Conservation (phyloP, 805 yeast species). For the Citeromyces nyonsensis region DNA sequence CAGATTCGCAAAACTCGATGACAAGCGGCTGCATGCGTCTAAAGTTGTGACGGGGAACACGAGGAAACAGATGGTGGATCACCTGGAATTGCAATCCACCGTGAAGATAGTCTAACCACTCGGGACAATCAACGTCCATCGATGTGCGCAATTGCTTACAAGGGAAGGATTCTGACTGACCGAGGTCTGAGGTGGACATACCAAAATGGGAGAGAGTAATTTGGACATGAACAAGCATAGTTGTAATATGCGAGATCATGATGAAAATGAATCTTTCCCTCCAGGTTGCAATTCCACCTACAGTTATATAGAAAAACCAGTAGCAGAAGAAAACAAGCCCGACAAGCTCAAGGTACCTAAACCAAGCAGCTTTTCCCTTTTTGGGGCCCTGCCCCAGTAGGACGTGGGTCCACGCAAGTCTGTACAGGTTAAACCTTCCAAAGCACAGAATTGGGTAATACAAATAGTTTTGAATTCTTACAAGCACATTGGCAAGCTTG, state of each 20-base stretch:
- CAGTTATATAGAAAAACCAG: conserved; percentile 67
- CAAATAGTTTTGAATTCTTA: conserved; percentile 52
- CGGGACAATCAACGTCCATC: conserved; percentile 91
- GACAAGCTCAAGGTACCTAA: conserved; percentile 59
- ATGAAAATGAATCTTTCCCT: conserved; percentile 42
- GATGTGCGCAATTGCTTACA: conserved; percentile 79
- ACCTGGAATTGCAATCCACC: conserved; percentile 92
- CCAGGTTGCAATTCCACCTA: conserved; percentile 33
- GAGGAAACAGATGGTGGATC: conserved; percentile 78
- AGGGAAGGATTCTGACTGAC: conserved; percentile 63
- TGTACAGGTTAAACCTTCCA: conserved; percentile 76
- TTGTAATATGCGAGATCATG: conserved; percentile 60
- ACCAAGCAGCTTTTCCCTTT: conserved; percentile 75
- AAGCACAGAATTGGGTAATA: conserved; percentile 72
- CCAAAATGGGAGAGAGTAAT: conserved; percentile 85
- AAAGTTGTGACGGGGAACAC: conserved; percentile 80
- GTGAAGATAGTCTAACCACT: conserved; percentile 81
- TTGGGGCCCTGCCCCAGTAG: conserved; percentile 67
- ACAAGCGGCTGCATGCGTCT: conserved; percentile 61
- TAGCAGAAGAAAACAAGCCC: conserved; percentile 59
- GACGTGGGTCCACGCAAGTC: conserved; percentile 69
- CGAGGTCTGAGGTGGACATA: conserved; percentile 82
- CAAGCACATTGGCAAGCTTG: conserved; percentile 34
- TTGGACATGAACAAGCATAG: conserved; percentile 91
- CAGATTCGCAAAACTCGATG: conserved; percentile 56